These are phyloP conservation scores for Colletotrichum coccodes DNA, from an alignment of 2,329 filamentous ascomycete species.

Conservation along the genomic window DNA sequence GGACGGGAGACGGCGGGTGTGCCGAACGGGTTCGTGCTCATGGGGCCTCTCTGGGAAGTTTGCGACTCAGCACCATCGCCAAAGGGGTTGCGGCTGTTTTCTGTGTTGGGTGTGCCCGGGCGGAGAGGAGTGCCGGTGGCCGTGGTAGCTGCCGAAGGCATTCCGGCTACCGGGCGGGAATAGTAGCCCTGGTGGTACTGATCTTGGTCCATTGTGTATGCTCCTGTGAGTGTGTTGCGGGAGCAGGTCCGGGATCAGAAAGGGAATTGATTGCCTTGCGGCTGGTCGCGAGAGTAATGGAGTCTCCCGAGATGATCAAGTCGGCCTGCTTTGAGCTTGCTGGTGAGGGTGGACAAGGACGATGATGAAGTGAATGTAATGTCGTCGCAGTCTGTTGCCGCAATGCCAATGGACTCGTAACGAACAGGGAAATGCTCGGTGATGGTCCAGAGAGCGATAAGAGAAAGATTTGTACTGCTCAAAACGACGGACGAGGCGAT, in stretches of 20 bases:
- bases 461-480: constrained; percentile 17
- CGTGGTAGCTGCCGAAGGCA: constrained; percentile 49
- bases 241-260: neutral
- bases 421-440: neutral
- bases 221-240: constrained; percentile 36
- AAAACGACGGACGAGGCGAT: neutral
- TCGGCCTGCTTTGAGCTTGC: neutral
- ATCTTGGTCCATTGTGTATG: constrained; percentile 42
- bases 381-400: neutral
- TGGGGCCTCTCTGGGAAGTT: constrained; percentile 43
- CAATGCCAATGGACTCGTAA: neutral
- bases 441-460: neutral
- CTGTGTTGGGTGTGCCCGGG: constrained; percentile 54
- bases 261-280: neutral
- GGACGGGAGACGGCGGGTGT: constrained; percentile 58
- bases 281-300: neutral
- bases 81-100: constrained; percentile 51
- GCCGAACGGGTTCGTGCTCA: constrained; percentile 55
- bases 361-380: constrained; percentile 8
- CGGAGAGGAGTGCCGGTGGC: constrained; percentile 50
- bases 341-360: neutral
- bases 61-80: constrained; percentile 50
- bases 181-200: constrained; percentile 38
- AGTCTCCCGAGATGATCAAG: constrained; percentile 2
- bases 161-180: constrained; percentile 40